Conservation (phyloP, 2,329 filamentous ascomycete species). For the Diaporthe citri region DNA sequence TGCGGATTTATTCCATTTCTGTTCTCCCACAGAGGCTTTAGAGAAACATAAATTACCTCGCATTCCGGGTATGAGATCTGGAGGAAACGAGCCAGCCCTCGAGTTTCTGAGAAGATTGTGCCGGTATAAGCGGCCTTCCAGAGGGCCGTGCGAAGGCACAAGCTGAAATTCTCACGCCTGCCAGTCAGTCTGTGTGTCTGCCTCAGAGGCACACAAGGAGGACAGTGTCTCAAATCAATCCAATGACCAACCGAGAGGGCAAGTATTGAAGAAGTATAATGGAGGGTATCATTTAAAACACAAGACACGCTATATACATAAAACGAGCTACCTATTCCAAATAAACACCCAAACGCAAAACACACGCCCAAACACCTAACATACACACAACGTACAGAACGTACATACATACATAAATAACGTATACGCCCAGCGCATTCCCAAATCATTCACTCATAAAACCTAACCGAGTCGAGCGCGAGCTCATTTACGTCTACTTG, state of each 20-base stretch:
- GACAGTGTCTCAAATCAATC: neutral
- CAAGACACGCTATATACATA: constrained; percentile 7
- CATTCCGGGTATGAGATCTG: neutral
- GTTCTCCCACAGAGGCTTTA: neutral
- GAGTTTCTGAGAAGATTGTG: neutral
- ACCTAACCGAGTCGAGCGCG: constrained; percentile 38
- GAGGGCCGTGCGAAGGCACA: neutral
- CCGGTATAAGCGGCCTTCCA: neutral
- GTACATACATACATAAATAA: constrained; percentile 35
- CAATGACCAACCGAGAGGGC: too few relatives aligned
- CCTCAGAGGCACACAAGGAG: neutral
- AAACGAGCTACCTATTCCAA: neutral
- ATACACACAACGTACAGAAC: constrained; percentile 40
- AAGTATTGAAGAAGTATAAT: neutral
- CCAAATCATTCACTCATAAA: constrained; percentile 50
- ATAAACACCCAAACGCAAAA: constrained; percentile 9
- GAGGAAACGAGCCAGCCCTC: neutral
- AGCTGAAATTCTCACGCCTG: neutral
- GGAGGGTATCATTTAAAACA: constrained; percentile 24
- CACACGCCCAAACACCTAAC: constrained; percentile 35
- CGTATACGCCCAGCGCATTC: constrained; percentile 30
- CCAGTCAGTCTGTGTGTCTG: neutral
- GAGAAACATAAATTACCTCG: too few relatives aligned
- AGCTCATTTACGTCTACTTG: constrained; percentile 40
- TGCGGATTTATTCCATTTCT: neutral